phyloP scores from a whole-genome alignment of 306 rosid genomes.

The Mimosa bimucronata region DNA sequence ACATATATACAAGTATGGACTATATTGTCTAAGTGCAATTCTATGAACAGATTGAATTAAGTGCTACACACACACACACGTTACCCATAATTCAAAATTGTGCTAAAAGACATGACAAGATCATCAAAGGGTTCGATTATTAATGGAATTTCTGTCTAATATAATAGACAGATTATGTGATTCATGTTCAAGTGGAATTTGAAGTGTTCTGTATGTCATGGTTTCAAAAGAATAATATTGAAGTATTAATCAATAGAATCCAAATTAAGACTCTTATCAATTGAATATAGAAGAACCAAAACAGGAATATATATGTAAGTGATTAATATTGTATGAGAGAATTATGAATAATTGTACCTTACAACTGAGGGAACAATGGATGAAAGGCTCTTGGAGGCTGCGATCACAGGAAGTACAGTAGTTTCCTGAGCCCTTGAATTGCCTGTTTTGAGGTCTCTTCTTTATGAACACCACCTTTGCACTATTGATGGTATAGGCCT shows the following conservation, averaged over 20 bases:
- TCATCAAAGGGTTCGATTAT: neutral
- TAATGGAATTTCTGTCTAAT: neutral
- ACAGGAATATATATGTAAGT: neutral
- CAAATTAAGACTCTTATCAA: neutral
- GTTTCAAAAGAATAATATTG: neutral
- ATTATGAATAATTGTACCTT: constrained; percentile 58
- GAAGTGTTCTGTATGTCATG: neutral
- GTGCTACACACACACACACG: neutral
- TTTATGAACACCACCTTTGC: constrained; percentile 98
- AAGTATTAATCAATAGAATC: neutral
- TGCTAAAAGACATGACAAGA: neutral
- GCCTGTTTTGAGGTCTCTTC: constrained; percentile 95
- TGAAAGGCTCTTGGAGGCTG: constrained; percentile 92
- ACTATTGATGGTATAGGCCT: constrained; percentile 94
- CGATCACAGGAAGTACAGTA: constrained; percentile 95
- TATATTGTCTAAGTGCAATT: neutral
- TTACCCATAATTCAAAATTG: neutral
- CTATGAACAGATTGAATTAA: neutral
- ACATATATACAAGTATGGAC: neutral
- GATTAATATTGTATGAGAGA: neutral
- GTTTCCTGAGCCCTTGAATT: constrained; percentile 96
- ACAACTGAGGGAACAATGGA: constrained; percentile 95
- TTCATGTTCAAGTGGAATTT: neutral
- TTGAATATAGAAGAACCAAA: neutral
- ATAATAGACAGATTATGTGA: neutral